phyloP scores from a whole-genome alignment of 1,284 basidiomycete species.

The Austroboletus niveus region DNA sequence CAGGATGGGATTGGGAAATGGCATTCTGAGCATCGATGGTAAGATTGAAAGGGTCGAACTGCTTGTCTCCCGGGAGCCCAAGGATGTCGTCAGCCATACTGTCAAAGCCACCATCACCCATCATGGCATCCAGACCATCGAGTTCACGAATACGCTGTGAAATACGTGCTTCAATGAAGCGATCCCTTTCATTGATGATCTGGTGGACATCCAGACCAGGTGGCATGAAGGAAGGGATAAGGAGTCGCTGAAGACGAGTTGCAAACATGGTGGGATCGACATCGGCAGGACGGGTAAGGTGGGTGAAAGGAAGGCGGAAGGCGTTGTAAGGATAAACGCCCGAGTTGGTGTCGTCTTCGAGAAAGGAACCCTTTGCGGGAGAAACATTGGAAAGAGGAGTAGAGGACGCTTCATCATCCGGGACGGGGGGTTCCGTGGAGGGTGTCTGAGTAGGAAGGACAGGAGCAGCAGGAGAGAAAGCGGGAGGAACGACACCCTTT shows the following conservation, averaged over 20 bases:
- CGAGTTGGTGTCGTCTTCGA: conserved; percentile 81
- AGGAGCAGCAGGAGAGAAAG: conserved; percentile 9
- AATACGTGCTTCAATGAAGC: conserved; percentile 88
- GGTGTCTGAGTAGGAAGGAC: conserved; percentile 14
- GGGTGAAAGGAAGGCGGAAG: conserved; percentile 83
- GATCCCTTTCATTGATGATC: conserved; percentile 88
- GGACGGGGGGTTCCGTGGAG: conserved; percentile 25
- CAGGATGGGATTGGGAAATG: conserved; percentile 40
- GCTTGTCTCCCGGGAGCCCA: conserved; percentile 43
- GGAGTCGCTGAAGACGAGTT: conserved; percentile 75
- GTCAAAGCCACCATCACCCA: conserved; percentile 74
- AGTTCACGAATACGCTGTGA: conserved; percentile 89
- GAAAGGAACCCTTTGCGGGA: conserved; percentile 60
- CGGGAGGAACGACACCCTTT: conserved; percentile 44
- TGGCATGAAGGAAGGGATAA: conserved; percentile 90
- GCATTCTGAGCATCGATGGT: not conserved
- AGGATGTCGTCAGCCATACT: conserved; percentile 49
- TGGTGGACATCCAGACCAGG: conserved; percentile 92
- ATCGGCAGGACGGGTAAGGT: conserved; percentile 64
- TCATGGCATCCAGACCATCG: conserved; percentile 79
- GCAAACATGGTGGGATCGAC: conserved; percentile 59
- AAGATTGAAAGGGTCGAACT: conserved; percentile 25
- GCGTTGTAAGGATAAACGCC: conserved; percentile 95
- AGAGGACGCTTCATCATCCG: conserved; percentile 44
- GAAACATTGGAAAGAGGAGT: conserved; percentile 33